Percentiles rank a stretch among this genome's conserved stretches.
Conservation (phyloP, 768 basidiomycete species). For the Agrocybe chaxingu region DNA sequence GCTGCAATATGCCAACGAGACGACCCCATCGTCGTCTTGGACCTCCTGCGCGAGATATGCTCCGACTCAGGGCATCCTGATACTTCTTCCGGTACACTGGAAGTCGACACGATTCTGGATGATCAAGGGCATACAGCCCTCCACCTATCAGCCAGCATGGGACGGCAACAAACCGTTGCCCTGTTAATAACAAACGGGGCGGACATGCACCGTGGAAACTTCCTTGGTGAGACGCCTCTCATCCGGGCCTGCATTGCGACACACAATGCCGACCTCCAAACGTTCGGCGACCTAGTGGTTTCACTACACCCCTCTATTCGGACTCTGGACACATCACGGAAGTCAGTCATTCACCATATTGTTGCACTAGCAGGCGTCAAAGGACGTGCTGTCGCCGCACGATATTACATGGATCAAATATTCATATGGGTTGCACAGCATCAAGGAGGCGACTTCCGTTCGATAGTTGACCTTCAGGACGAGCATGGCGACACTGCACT, state of each 20-base stretch:
- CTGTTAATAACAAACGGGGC: slow-evolving; percentile 76
- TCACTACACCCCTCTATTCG: slow-evolving; percentile 72
- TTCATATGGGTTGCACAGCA: slow-evolving; percentile 82
- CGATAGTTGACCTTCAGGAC: slow-evolving; percentile 88
- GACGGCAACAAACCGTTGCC: slow-evolving; percentile 61
- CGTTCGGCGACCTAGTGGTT: slow-evolving; percentile 64
- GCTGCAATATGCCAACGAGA: slow-evolving; percentile 68
- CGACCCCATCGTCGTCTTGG: slow-evolving; percentile 59
- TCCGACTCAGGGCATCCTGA: slow-evolving; percentile 36
- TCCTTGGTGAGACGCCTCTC: slow-evolving; percentile 90
- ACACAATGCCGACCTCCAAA: slow-evolving; percentile 76
- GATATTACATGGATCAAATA: slow-evolving; percentile 90
- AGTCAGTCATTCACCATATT: slow-evolving; percentile 89
- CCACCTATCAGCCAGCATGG: slow-evolving; percentile 89
- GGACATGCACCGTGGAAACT: slow-evolving; percentile 89
- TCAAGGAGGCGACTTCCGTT: slow-evolving; percentile 72
- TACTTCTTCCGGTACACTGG: slow-evolving; percentile 31
- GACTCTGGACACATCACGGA: slow-evolving; percentile 83
- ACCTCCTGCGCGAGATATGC: slow-evolving; percentile 63
- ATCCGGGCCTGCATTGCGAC: slow-evolving; percentile 90
- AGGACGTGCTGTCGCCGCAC: slow-evolving; percentile 77
- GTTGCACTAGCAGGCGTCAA: slow-evolving; percentile 89
- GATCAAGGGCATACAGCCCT: slow-evolving; percentile 93
- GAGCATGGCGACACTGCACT: slow-evolving; percentile 94
- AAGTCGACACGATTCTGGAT: slow-evolving; percentile 85